Evolutionary conservation across 345 rosid species (phyloP).

Genomic region (Moricandia moricandioides): DNA sequence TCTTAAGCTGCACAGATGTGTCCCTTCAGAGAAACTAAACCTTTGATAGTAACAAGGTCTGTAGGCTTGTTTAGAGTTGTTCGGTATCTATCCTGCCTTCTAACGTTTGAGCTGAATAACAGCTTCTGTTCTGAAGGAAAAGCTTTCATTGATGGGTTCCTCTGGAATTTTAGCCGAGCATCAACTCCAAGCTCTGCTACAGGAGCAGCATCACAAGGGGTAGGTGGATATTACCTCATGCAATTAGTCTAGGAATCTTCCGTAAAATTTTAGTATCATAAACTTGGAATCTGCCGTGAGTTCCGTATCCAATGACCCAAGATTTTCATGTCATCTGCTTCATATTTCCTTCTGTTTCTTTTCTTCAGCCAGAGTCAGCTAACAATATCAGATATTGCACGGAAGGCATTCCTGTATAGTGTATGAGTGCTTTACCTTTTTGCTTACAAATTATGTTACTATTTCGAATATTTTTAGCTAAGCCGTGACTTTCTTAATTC

Average conservation of each 20-base stretch:
- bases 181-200: constrained; percentile 93
- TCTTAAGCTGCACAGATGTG: not conserved
- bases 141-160: constrained; percentile 83
- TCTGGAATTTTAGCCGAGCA: constrained; percentile 97
- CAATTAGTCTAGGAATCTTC: constrained; percentile 6
- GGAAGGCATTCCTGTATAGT: constrained; percentile 93
- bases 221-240: constrained; percentile 33
- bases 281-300: not conserved
- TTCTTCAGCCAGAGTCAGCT: constrained; percentile 72
- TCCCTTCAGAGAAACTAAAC: not conserved
- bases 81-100: constrained; percentile 14
- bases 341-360: constrained; percentile 9
- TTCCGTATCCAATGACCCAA: not conserved
- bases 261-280: not conserved
- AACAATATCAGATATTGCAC: constrained; percentile 85
- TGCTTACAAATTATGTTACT: not conserved
- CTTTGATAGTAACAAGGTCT: constrained; percentile 4
- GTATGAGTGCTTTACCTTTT: constrained; percentile 49
- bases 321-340: constrained; percentile 2
- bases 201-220: constrained; percentile 90
- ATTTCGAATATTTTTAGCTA: constrained; percentile 11
- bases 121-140: constrained; percentile 91
- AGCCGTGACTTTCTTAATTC: constrained; percentile 24
- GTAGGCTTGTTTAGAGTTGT: not conserved
- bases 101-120: constrained; percentile 45